These are phyloP conservation scores for Xylariales sp. DNA, from an alignment of 2,329 filamentous ascomycete genomes.

Conservation along the genomic window DNA sequence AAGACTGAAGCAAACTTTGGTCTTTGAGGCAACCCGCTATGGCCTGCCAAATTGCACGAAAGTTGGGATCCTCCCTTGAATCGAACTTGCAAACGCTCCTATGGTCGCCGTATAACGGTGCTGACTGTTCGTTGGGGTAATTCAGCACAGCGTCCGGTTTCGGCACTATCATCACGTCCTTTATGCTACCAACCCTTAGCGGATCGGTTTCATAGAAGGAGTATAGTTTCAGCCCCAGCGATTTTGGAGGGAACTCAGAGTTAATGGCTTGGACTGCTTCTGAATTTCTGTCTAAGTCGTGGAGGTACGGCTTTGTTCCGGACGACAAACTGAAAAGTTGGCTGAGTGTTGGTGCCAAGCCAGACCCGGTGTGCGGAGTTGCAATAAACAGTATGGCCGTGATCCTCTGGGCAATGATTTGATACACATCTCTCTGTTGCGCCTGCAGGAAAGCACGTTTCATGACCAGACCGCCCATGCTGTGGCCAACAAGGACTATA, in stretches of 20 bases:
- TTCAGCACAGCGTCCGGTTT: conserved; percentile 21
- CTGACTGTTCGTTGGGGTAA: conserved; percentile 18
- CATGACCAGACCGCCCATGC: conserved; percentile 30
- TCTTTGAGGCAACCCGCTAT: too few relatives aligned
- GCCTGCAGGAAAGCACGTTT: conserved; percentile 28
- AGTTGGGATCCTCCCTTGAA: conserved; percentile 18
- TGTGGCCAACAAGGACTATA: conserved; percentile 30
- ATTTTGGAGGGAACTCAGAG: conserved; percentile 19
- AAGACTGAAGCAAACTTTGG: conserved; percentile 17
- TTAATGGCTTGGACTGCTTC: conserved; percentile 20
- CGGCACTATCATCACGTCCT: conserved; percentile 17
- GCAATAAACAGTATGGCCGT: conserved; percentile 25
- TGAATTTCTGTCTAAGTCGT: conserved; percentile 18
- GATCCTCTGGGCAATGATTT: conserved; percentile 16
- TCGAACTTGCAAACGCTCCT: conserved; percentile 27
- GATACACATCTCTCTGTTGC: conserved; percentile 12
- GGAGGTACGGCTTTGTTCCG: conserved; percentile 17
- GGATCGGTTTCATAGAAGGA: conserved; percentile 25
- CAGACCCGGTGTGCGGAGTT: conserved; percentile 27
- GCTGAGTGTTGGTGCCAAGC: conserved; percentile 21
- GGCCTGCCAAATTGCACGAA: too few relatives aligned
- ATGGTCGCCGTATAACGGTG: conserved; percentile 25
- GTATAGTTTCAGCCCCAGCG: conserved; percentile 16
- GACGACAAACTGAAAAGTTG: conserved; percentile 16
- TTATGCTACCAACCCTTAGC: conserved; percentile 8